phyloP scores from a whole-genome alignment of 1,284 basidiomycete genomes.

The Ganoderma boninense region DNA sequence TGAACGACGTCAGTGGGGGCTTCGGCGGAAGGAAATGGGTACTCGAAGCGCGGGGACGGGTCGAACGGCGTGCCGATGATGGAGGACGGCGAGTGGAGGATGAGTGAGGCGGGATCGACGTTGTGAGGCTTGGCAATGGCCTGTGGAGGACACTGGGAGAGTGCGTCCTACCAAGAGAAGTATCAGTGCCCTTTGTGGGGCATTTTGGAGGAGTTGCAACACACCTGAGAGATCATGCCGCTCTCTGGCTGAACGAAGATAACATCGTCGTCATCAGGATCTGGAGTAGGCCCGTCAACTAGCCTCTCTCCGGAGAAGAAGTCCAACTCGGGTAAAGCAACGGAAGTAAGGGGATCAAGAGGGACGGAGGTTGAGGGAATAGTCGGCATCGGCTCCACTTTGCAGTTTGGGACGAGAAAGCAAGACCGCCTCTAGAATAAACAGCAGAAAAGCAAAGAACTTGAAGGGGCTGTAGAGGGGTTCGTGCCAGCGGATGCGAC shows the following conservation, averaged over 20 bases:
- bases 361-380: constrained; percentile 25
- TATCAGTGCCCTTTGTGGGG: not conserved
- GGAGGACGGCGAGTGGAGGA: constrained; percentile 44
- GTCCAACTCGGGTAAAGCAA: constrained; percentile 16
- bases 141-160: constrained; percentile 19
- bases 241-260: constrained; percentile 35
- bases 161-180: not conserved
- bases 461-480: constrained; percentile 1
- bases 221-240: constrained; percentile 33
- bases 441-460: not conserved
- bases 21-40: constrained; percentile 40
- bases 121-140: constrained; percentile 32
- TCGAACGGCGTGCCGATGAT: constrained; percentile 47
- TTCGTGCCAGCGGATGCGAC: not conserved
- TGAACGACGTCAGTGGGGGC: constrained; percentile 16
- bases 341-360: constrained; percentile 12
- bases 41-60: constrained; percentile 45
- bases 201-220: not conserved
- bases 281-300: constrained; percentile 35
- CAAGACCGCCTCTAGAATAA: not conserved
- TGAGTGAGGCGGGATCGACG: constrained; percentile 35
- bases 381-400: constrained; percentile 24
- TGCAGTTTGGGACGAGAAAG: not conserved
- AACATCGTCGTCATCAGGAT: constrained; percentile 40
- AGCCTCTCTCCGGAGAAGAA: constrained; percentile 15